Base-by-base conservation (phyloP, 2,329 filamentous ascomycete species). In the Aschersonia sp. region DNA sequence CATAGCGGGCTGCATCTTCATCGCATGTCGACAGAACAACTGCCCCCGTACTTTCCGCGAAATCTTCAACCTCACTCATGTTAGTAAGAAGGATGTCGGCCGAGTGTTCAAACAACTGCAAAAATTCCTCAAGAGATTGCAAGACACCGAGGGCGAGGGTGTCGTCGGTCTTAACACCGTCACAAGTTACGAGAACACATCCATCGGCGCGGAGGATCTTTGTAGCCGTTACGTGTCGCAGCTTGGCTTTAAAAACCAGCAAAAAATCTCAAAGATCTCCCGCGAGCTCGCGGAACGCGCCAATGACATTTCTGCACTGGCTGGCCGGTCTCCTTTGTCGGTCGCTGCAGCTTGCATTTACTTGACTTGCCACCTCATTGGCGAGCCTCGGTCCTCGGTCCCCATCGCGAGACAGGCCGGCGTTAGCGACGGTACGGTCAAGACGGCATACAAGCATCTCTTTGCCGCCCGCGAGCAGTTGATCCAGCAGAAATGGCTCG, bases 51-150 rank as follows among this genome's bases (percentile, higher is more conserved):
- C 89, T 3, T 98, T 98, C 69, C 81, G 85, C 45, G 94, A 98
- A 65, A 92, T 98, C 58, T 94, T 86, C 68, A 84, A 88, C 51
- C 74, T 97, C 63, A 98, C 92, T 6, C 87, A 86, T 56, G 91
- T 98, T 31, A 83, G 84, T 51, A 96, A 97, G 72, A 97, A 97
- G 70, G 94, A 98, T 61, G 95, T 98, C 53, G 92, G 92, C 29
- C 76, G 89, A 50, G 91, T 91, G 30, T 98, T 96, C 77, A 98
- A 98, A 71, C 74, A 81, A 50, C 74, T 98, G 43, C 89, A 97
- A 68, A 81, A 83, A 56, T 96, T 94, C 67, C 77, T 97, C 59
- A 80, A 83, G 59, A 82, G 82, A 57, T 77, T 82, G 46, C 78
- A 87, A 59, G 81, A 83, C 54, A 61, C 59, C n/a, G 65, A 66